phyloP scores from a whole-genome alignment of 768 basidiomycete species.

The Boletellus ananas region DNA sequence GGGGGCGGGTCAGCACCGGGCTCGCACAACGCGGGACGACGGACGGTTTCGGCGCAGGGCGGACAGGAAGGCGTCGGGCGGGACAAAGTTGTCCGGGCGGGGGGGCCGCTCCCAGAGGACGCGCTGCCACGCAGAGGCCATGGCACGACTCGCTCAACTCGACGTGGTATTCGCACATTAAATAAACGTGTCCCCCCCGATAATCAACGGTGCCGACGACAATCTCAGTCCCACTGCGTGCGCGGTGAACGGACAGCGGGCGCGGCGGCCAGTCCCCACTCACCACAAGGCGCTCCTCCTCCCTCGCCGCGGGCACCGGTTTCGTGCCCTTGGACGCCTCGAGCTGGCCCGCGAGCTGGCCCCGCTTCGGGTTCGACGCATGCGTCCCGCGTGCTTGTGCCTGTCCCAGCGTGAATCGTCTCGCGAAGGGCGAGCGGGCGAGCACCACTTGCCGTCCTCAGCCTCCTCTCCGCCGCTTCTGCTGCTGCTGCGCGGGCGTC shows the following conservation, averaged over 20 bases:
- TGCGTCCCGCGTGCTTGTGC: conserved; percentile 41
- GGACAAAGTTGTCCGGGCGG: conserved; percentile 85
- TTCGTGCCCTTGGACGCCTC: conserved; percentile 37
- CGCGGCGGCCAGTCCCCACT: conserved; percentile 25
- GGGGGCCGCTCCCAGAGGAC: conserved; percentile 75
- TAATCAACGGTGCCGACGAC: too few species aligned
- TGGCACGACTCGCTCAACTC: too few species aligned
- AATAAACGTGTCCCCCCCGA: too few species aligned
- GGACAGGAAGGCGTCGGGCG: conserved; percentile 66
- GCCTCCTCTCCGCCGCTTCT: conserved; percentile 59
- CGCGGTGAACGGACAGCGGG: conserved; percentile 29
- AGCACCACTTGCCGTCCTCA: conserved; percentile 47
- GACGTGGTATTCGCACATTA: too few species aligned
- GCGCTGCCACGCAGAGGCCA: conserved; percentile 51
- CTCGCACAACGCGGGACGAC: conserved; percentile 28
- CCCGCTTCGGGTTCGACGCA: conserved; percentile 43
- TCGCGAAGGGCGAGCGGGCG: conserved; percentile 6
- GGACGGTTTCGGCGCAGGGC: conserved; percentile 76
- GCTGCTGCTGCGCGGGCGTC: conserved; percentile 55
- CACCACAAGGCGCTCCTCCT: conserved; percentile 44
- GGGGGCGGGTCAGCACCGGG: conserved; percentile 6
- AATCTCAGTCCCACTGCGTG: conserved; percentile 40
- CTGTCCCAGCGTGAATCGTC: conserved; percentile 31
- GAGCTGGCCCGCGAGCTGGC: conserved; percentile 41
- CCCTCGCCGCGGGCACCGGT: conserved; percentile 36